A percentile compares a stretch with the other conserved stretches of the same genome.
Conservation (phyloP, 768 basidiomycete genomes). For the Boletus pseudopeckii region DNA sequence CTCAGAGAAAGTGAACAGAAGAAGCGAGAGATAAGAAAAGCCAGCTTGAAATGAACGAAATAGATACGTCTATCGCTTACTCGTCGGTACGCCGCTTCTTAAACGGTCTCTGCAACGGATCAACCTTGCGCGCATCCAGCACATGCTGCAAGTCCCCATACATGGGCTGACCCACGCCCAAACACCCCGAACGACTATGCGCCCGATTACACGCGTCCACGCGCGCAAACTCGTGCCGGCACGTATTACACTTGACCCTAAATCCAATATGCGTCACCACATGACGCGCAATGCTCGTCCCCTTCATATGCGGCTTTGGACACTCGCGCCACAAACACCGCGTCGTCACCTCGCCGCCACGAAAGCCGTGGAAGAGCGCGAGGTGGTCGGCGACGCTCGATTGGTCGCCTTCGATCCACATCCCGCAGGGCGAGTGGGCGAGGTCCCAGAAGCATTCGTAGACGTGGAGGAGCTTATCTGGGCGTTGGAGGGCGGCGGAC, state of each 20-base stretch:
- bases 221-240: slow-evolving; percentile 32
- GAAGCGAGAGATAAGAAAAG: background rate
- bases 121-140: slow-evolving; percentile 29
- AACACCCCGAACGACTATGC: slow-evolving; percentile 30
- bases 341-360: slow-evolving; percentile 29
- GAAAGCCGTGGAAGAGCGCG: slow-evolving; percentile 29
- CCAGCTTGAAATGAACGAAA: slow-evolving; percentile 3
- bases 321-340: slow-evolving; percentile 33
- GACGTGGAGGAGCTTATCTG: slow-evolving; percentile 25
- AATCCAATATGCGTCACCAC: slow-evolving; percentile 33
- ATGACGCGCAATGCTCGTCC: slow-evolving; percentile 32
- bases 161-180: slow-evolving; percentile 30
- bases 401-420: slow-evolving; percentile 36
- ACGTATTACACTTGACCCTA: slow-evolving; percentile 28
- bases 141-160: slow-evolving; percentile 27
- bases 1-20: too few relatives aligned
- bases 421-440: slow-evolving; percentile 23
- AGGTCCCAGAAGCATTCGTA: slow-evolving; percentile 32
- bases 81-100: slow-evolving; percentile 34
- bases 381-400: slow-evolving; percentile 33
- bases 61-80: background rate
- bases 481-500: slow-evolving; percentile 19
- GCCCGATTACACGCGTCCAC: slow-evolving; percentile 35
- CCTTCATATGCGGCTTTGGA: slow-evolving; percentile 28
- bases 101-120: slow-evolving; percentile 14